Percentiles rank a stretch among this genome's conserved stretches.
Evolutionary conservation across 2,329 filamentous ascomycete species (phyloP).

Genomic region (Alternaria atra): DNA sequence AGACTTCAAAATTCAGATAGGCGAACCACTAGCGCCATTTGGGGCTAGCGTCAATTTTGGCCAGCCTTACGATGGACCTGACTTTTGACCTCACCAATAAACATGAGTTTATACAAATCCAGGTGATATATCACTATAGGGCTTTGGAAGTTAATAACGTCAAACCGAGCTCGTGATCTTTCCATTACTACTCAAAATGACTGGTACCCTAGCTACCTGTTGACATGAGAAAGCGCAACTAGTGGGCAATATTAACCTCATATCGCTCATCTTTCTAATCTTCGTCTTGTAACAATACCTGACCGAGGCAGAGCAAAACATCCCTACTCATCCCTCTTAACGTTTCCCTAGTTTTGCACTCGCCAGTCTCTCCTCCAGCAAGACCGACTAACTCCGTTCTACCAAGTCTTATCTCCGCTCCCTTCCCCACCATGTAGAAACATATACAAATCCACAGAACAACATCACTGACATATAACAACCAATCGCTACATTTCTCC

Average conservation of each 20-base stretch:
- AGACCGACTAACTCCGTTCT: conserved; percentile 8
- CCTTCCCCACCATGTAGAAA: neutral
- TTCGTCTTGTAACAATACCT: no score
- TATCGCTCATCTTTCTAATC: neutral
- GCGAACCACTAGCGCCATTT: conserved; percentile 9
- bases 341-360: neutral
- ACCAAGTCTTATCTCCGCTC: conserved; percentile 11
- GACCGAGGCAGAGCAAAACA: fast-evolving
- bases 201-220: neutral
- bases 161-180: fast-evolving
- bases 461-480: neutral
- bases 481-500: neutral
- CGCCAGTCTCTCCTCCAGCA: neutral
- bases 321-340: neutral
- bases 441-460: neutral
- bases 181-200: neutral
- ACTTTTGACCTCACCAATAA: neutral
- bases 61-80: neutral
- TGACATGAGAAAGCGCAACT: neutral
- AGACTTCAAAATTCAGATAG: conserved; percentile 20
- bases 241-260: neutral
- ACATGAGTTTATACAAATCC: neutral
- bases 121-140: neutral
- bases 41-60: conserved; percentile 4
- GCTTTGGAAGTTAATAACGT: neutral